Evolutionary conservation across 2,329 filamentous ascomycete species (phyloP).

Genomic region (Aplosporella prunicola): DNA sequence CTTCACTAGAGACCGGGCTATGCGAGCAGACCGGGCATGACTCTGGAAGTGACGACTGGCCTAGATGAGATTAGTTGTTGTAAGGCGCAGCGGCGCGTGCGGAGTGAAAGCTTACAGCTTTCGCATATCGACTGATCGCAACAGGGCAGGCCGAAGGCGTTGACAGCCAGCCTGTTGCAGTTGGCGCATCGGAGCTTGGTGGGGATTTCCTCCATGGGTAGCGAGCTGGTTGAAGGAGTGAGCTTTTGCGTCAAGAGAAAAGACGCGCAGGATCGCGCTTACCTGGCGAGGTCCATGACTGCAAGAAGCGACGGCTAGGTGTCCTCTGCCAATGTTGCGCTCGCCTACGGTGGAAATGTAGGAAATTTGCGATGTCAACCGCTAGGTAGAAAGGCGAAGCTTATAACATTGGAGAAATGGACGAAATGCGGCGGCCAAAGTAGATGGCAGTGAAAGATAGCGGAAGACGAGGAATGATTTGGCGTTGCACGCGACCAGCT

Average conservation of each 20-base stretch:
- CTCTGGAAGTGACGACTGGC: slow-evolving; percentile 64
- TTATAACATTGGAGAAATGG: too few relatives aligned
- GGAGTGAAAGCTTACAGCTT: slow-evolving; percentile 52
- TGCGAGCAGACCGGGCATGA: slow-evolving; percentile 92
- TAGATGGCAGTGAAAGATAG: too few relatives aligned
- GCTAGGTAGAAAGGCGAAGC: too few relatives aligned
- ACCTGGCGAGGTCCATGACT: slow-evolving; percentile 20
- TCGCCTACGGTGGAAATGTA: too few relatives aligned
- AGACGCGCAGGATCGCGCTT: slow-evolving; percentile 2
- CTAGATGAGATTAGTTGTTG: slow-evolving; percentile 33
- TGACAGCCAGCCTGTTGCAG: slow-evolving; percentile 82
- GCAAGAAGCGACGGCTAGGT: too few relatives aligned
- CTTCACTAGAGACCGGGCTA: slow-evolving; percentile 71
- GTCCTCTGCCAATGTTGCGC: too few relatives aligned
- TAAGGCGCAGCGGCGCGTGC: slow-evolving; percentile 6
- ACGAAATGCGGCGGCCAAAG: too few relatives aligned
- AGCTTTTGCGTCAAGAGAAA: too few relatives aligned
- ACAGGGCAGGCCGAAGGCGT: slow-evolving; percentile 84
- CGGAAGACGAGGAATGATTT: too few relatives aligned
- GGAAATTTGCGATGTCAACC: too few relatives aligned
- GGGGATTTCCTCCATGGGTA: slow-evolving; percentile 78
- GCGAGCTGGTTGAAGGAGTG: slow-evolving; percentile 46
- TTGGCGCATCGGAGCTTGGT: slow-evolving; percentile 91
- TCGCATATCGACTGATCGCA: slow-evolving; percentile 95
- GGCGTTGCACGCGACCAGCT: too few relatives aligned